Evolutionary conservation across 495 filamentous ascomycete genomes (phyloP).

Genomic region (Penicillium diatomitis): DNA sequence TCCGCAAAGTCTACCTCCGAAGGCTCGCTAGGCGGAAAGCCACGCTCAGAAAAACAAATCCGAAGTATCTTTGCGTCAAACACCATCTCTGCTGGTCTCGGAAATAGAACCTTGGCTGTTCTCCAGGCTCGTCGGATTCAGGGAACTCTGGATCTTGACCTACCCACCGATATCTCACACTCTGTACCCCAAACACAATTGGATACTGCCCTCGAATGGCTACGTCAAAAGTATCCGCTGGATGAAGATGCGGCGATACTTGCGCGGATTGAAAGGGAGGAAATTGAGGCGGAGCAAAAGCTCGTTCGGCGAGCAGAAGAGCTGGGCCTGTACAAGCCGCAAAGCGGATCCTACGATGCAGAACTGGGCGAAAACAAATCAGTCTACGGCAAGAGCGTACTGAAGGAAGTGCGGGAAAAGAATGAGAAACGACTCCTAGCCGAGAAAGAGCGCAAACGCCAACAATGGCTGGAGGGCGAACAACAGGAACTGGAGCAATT

Average conservation of each 20-base stretch:
- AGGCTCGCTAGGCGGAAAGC: constrained; percentile 8
- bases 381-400: constrained; percentile 33
- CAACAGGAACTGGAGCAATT: constrained; percentile 31
- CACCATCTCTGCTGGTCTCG: constrained; percentile 39
- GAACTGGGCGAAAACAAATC: constrained; percentile 33
- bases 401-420: constrained; percentile 40
- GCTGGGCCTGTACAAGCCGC: constrained; percentile 43
- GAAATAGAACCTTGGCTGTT: constrained; percentile 57
- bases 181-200: constrained; percentile 21
- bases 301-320: constrained; percentile 34
- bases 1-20: constrained; percentile 2
- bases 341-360: constrained; percentile 35
- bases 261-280: constrained; percentile 51
- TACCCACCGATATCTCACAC: constrained; percentile 37
- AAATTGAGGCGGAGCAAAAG: constrained; percentile 31
- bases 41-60: constrained; percentile 47
- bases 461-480: constrained; percentile 36
- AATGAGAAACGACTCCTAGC: constrained; percentile 36
- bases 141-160: constrained; percentile 57
- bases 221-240: constrained; percentile 58
- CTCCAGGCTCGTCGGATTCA: constrained; percentile 66
- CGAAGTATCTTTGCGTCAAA: constrained; percentile 49
- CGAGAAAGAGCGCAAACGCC: constrained; percentile 40
- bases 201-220: constrained; percentile 52
- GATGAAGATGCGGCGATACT: constrained; percentile 66